phyloP scores from a whole-genome alignment of 2,329 filamentous ascomycete genomes.

The Colletotrichum phormii region DNA sequence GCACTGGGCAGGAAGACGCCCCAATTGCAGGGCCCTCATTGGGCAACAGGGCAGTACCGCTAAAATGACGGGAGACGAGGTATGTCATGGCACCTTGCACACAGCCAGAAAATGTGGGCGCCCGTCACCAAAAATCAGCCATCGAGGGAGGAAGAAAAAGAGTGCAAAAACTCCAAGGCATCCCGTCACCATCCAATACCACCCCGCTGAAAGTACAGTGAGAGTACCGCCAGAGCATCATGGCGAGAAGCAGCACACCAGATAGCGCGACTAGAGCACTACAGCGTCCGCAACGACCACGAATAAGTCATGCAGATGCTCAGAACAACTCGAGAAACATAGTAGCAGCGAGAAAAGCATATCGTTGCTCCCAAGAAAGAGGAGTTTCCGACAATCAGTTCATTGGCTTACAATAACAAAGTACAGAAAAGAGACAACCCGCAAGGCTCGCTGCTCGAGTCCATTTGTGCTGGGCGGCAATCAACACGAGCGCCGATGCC shows the following conservation, averaged over 20 bases:
- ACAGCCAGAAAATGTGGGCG: conserved; percentile 27
- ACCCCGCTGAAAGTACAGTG: conserved; percentile 38
- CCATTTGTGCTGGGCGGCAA: conserved; percentile 14
- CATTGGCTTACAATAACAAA: conserved; percentile 13
- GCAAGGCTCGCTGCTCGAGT: background rate
- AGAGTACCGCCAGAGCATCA: conserved; percentile 35
- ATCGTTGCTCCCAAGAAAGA: background rate
- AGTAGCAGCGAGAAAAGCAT: background rate
- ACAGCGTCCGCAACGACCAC: conserved; percentile 10
- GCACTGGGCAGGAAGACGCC: background rate
- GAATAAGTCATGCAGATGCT: conserved; percentile 19
- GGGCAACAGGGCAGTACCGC: conserved; percentile 25
- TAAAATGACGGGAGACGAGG: conserved; percentile 16
- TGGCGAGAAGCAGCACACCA: conserved; percentile 5
- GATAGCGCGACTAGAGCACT: background rate
- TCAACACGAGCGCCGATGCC: conserved; percentile 10
- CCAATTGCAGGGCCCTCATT: conserved; percentile 29
- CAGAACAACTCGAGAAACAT: background rate
- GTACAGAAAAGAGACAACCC: conserved; percentile 21
- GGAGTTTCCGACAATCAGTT: background rate
- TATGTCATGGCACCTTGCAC: background rate
- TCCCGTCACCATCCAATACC: conserved; percentile 41
- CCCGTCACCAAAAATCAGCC: conserved; percentile 7
- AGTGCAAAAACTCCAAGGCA: conserved; percentile 1
- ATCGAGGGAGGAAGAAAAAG: background rate